Evolutionary conservation across 2,329 filamentous ascomycete genomes (phyloP), one percentile per base, ranked within the genome.

Genomic region (Phialophora chinensis): DNA sequence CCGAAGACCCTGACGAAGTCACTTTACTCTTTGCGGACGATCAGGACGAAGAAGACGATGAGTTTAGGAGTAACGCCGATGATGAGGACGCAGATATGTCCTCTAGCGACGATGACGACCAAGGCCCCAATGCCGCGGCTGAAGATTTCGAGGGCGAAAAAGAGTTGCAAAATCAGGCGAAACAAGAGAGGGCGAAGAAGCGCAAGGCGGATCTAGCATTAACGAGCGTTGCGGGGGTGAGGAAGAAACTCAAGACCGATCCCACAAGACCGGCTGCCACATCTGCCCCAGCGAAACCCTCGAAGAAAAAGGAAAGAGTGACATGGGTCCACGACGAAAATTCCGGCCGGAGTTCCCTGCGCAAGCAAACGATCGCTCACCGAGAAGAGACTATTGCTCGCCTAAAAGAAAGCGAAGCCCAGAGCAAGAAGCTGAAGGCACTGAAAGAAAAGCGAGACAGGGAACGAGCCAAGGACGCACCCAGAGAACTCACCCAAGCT

Each of bases 61-160:
- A 73, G 60, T 79, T 72, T 29, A 75, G 71, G 29, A 78, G 72
- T 12, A 85, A 84, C 11, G 86, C 86, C 62, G 87, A 82, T 2
- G 91, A 90, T 1, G 94, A 97, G 75, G 88, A 91, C 72, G 89
- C 91, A 55, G 90, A 97, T 82, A 92, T 96, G 74, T 96, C 92
- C 0, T 91, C 88, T 0, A 91, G 92, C 70, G 90, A 93, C 55
- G 92, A 95, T 57, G 92, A 96, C 67, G 90, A 92, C 65, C 88
- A 87, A 78, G 83, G 88, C 60, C 83, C 90, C 1, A 77, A 77
- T 66, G 77, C 76, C 61, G 80, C 76, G 8, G 79, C 84, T 23
- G 87, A 95, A 71, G 92, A 96, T 50, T 78, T 95, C 4, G 91
- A 92, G 64, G 95, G 95, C 38, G 95, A 99, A 79, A 90, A 89